Conservation (phyloP, 805 yeast genomes). For the Ogataea angusta region DNA sequence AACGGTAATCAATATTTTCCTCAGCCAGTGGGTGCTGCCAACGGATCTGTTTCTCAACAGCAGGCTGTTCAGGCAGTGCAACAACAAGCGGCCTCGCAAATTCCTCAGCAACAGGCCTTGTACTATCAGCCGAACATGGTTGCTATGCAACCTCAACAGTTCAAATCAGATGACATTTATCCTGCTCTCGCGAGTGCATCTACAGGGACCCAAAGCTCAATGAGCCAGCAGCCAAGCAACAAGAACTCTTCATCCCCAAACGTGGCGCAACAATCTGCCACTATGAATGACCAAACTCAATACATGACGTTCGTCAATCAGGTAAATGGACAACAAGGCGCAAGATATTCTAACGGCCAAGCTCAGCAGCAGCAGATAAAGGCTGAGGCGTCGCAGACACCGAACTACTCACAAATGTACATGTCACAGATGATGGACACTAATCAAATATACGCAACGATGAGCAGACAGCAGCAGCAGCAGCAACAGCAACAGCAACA, state of each 20-base stretch:
- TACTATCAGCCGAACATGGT: slow-evolving; percentile 17
- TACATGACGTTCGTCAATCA: slow-evolving; percentile 22
- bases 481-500: slow-evolving; percentile 19
- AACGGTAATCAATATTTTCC: slow-evolving; percentile 21
- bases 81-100: slow-evolving; percentile 10
- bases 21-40: slow-evolving; percentile 20
- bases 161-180: slow-evolving; percentile 26
- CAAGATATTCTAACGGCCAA: slow-evolving; percentile 19
- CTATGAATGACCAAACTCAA: slow-evolving; percentile 21
- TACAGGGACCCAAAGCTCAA: slow-evolving; percentile 5
- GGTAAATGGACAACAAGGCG: slow-evolving; percentile 21
- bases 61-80: slow-evolving; percentile 14
- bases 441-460: slow-evolving; percentile 21
- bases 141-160: slow-evolving; percentile 20
- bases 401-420: slow-evolving; percentile 19
- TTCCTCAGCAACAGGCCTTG: slow-evolving; percentile 11
- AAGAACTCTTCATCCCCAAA: slow-evolving; percentile 24
- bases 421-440: slow-evolving; percentile 25
- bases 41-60: slow-evolving; percentile 18
- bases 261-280: slow-evolving; percentile 20
- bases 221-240: slow-evolving; percentile 12
- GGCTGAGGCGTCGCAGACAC: slow-evolving; percentile 18
- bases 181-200: slow-evolving; percentile 17
- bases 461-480: slow-evolving; percentile 23
- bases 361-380: slow-evolving; percentile 13